Conservation (phyloP, 2,329 filamentous ascomycete genomes). For the Simplicillium aogashimaense region DNA sequence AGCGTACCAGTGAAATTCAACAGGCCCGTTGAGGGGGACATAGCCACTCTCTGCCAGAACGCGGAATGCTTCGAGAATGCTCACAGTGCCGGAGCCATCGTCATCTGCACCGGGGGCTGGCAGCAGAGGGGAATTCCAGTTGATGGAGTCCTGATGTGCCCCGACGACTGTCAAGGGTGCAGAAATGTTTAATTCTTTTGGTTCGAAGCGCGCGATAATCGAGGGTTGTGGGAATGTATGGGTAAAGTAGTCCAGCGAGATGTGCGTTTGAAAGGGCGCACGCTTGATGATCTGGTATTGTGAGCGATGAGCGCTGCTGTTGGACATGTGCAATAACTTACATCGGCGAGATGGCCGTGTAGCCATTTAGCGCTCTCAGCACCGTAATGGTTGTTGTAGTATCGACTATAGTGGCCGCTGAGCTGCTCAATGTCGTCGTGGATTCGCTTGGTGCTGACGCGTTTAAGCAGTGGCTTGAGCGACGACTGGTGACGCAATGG, state of each 20-base stretch:
- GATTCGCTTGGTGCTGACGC: conserved; percentile 29
- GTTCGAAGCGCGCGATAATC: conserved; percentile 59
- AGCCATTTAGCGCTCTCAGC: conserved; percentile 23
- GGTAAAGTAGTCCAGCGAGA: conserved; percentile 40
- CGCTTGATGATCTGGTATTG: conserved; percentile 17
- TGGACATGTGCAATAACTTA: too few species aligned
- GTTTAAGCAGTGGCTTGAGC: too few species aligned
- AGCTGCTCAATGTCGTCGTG: conserved; percentile 51
- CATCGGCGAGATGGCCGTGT: conserved; percentile 18
- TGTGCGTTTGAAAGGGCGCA: conserved; percentile 24
- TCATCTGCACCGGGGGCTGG: conserved; percentile 66
- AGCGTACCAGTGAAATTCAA: conserved; percentile 77
- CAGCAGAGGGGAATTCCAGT: conserved; percentile 58
- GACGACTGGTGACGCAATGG: too few species aligned
- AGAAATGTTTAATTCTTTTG: conserved; percentile 22
- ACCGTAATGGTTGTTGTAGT: conserved; percentile 30
- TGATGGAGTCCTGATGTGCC: conserved; percentile 66
- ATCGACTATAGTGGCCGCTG: conserved; percentile 50
- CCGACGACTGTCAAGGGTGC: conserved; percentile 45
- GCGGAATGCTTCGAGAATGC: conserved; percentile 62
- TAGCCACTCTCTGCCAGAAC: conserved; percentile 43
- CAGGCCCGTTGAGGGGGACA: conserved; percentile 24
- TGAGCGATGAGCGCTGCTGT: too few species aligned
- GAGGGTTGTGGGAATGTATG: conserved; percentile 62
- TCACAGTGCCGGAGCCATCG: conserved; percentile 63